A percentile compares a stretch with the other conserved stretches of the same genome.
These are phyloP conservation scores for Echinosophora koreensis DNA, from an alignment of 306 rosid genomes.

Conservation along the genomic window DNA sequence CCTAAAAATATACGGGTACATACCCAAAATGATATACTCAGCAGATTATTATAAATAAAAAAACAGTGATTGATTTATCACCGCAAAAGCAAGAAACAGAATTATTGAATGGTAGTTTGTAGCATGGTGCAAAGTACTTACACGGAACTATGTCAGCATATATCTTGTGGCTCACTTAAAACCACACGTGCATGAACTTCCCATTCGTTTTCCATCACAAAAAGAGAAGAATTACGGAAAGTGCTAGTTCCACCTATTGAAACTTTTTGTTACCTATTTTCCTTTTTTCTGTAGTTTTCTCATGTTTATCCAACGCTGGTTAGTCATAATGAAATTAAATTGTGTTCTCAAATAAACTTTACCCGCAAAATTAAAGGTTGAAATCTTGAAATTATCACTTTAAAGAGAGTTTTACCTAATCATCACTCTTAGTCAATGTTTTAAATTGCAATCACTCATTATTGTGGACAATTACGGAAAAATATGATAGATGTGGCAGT, in stretches of 20 bases:
- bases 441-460: too few species aligned
- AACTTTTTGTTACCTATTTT: background rate
- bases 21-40: background rate
- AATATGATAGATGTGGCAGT: too few species aligned
- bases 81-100: background rate
- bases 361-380: too few species aligned
- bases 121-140: background rate
- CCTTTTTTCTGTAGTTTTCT: background rate
- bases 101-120: constrained; percentile 30
- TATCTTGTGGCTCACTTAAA: constrained; percentile 49
- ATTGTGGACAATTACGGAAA: too few species aligned
- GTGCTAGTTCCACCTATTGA: background rate
- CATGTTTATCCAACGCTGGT: too few species aligned
- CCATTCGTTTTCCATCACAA: background rate
- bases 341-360: too few species aligned
- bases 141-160: constrained; percentile 39
- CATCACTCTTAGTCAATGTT: too few species aligned
- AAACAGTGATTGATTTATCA: background rate
- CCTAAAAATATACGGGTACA: background rate
- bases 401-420: too few species aligned
- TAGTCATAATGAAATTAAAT: too few species aligned
- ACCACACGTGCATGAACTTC: constrained; percentile 57
- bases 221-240: constrained; percentile 19
- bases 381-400: too few species aligned
- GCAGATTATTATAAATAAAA: too few species aligned